A percentile compares a stretch with the other conserved stretches of the same genome.
These are phyloP conservation scores for Tubosaeta sp. DNA, from an alignment of 768 basidiomycete species.

Conservation along the genomic window DNA sequence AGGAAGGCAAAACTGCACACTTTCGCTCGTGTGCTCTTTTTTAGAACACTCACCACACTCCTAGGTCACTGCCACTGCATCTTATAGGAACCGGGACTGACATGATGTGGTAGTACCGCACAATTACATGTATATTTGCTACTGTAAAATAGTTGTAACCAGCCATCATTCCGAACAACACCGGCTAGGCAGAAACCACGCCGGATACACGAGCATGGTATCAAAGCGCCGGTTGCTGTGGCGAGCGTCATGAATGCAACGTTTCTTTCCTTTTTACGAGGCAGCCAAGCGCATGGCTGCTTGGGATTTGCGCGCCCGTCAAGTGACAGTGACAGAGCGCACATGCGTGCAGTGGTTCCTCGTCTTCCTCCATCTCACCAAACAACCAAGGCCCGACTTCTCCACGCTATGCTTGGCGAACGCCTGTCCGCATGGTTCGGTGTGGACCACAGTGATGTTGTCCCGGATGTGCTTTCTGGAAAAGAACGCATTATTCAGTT, in stretches of 20 bases:
- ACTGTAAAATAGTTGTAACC: not conserved
- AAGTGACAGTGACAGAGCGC: conserved; percentile 1
- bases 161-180: not conserved
- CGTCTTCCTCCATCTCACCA: not conserved
- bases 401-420: conserved; percentile 9
- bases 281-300: conserved; percentile 1
- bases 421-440: conserved; percentile 14
- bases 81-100: not conserved
- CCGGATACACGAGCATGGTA: not conserved
- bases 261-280: conserved; percentile 12
- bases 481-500: conserved; percentile 43
- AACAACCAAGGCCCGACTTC: not conserved
- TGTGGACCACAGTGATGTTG: conserved; percentile 4
- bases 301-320: conserved; percentile 1
- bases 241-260: conserved; percentile 15
- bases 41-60: conserved; percentile 7
- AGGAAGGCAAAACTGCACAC: conserved; percentile 29
- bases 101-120: not conserved
- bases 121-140: not conserved
- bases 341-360: not conserved
- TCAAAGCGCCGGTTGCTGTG: conserved; percentile 5
- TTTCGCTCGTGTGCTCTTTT: conserved; percentile 28
- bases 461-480: conserved; percentile 25
- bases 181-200: not conserved
- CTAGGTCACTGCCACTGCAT: not conserved